These are phyloP conservation scores for Gossypium lobatum DNA, from an alignment of 441 rosid genomes.

Conservation along the genomic window DNA sequence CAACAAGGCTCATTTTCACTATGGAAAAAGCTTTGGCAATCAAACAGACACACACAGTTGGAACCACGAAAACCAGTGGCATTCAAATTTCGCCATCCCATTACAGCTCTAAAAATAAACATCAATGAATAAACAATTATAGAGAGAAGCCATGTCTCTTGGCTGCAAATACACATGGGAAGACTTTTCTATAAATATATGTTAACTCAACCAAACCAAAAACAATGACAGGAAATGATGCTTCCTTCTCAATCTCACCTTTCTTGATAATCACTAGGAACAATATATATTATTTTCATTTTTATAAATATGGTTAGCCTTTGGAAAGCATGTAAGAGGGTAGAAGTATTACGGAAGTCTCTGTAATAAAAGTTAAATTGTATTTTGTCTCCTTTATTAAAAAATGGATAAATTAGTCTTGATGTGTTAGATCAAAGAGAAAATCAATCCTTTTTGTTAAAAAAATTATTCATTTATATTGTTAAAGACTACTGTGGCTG, in stretches of 20 bases:
- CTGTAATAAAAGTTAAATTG: too few species aligned
- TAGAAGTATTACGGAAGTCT: neutral
- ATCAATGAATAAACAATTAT: slow-evolving; percentile 29
- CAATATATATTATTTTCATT: neutral
- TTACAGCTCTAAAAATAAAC: slow-evolving; percentile 22
- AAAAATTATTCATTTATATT: too few species aligned
- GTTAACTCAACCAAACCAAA: slow-evolving; percentile 11
- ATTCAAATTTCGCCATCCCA: slow-evolving; percentile 24
- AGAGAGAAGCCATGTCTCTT: slow-evolving; percentile 36
- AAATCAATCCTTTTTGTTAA: too few species aligned
- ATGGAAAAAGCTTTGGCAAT: slow-evolving; percentile 5
- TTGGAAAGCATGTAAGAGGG: slow-evolving; percentile 27
- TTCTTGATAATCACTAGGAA: slow-evolving; percentile 17
- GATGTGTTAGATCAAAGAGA: too few species aligned
- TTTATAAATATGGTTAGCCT: slow-evolving; percentile 20
- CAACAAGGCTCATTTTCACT: slow-evolving; percentile 18
- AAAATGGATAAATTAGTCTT: too few species aligned
- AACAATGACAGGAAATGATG: slow-evolving; percentile 29
- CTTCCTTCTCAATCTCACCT: slow-evolving; percentile 22
- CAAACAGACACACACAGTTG: slow-evolving; percentile 11
- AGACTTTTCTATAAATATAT: slow-evolving; percentile 10
- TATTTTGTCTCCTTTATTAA: too few species aligned
- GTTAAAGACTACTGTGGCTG: too few species aligned
- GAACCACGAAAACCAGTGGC: slow-evolving; percentile 18
- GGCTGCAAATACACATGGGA: slow-evolving; percentile 38